phyloP scores from a whole-genome alignment of 2,329 filamentous ascomycete species.

The Penicillium sp. region DNA sequence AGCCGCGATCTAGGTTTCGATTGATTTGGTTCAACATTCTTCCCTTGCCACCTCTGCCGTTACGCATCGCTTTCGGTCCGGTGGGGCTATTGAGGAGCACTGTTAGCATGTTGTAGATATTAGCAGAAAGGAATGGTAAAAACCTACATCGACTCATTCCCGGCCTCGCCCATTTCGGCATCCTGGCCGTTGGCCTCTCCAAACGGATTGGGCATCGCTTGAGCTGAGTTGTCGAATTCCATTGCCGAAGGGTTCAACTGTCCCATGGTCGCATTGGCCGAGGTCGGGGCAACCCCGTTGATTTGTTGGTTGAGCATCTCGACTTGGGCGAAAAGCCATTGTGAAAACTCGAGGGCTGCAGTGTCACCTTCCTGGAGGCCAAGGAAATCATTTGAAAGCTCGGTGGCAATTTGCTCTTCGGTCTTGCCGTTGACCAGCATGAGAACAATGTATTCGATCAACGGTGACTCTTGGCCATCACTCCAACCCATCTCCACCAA shows the following conservation, averaged over 20 bases:
- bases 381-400: constrained; percentile 85
- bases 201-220: neutral
- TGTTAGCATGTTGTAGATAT: constrained; percentile 13
- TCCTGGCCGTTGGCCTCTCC: constrained; percentile 55
- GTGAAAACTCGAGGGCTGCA: constrained; percentile 77
- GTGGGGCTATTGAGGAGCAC: constrained; percentile 69
- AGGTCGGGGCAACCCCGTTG: constrained; percentile 49
- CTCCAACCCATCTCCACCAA: constrained; percentile 92
- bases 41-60: constrained; percentile 67
- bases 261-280: constrained; percentile 18
- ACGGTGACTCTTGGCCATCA: constrained; percentile 74
- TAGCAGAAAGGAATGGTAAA: constrained; percentile 7
- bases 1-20: constrained; percentile 75
- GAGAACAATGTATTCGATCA: constrained; percentile 94
- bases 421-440: constrained; percentile 97
- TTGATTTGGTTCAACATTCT: constrained; percentile 83
- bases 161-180: constrained; percentile 68
- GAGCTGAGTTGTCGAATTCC: constrained; percentile 7
- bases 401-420: constrained; percentile 81
- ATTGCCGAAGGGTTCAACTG: constrained; percentile 39
- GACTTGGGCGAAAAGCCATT: constrained; percentile 92
- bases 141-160: constrained; percentile 43
- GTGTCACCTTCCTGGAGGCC: constrained; percentile 79
- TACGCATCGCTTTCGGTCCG: constrained; percentile 92
- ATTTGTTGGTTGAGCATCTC: constrained; percentile 64